phyloP scores from a whole-genome alignment of 805 yeast genomes.

The Suhomyces canberraensis region DNA sequence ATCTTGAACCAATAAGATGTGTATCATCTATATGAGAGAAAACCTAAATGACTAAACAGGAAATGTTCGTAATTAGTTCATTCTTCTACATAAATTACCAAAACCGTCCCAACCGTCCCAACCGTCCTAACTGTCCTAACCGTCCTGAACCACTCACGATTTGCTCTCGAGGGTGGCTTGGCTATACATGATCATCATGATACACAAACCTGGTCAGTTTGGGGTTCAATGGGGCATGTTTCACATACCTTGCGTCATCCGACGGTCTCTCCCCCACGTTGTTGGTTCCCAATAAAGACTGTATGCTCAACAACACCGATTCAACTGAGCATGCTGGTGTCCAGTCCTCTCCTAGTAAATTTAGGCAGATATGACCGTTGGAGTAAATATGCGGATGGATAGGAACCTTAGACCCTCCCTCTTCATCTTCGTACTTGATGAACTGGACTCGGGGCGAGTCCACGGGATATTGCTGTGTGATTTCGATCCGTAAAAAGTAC shows the following conservation, averaged over 20 bases:
- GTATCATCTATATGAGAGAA: too few relatives aligned
- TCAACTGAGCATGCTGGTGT: slow-evolving; percentile 57
- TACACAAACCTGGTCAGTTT: slow-evolving; percentile 46
- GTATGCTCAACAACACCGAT: slow-evolving; percentile 53
- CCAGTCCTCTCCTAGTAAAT: slow-evolving; percentile 65
- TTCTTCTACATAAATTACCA: too few relatives aligned
- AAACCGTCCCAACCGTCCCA: too few relatives aligned
- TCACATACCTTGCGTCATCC: slow-evolving; percentile 50
- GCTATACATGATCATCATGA: slow-evolving; percentile 61
- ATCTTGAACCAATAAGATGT: too few relatives aligned
- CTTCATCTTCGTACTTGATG: slow-evolving; percentile 20
- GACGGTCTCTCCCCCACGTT: slow-evolving; percentile 48
- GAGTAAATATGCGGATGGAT: slow-evolving; percentile 73
- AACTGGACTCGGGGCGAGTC: slow-evolving; percentile 58
- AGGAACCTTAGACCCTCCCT: slow-evolving; percentile 40
- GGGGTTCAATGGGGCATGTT: slow-evolving; percentile 58
- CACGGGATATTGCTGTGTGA: slow-evolving; percentile 52
- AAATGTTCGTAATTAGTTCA: too few relatives aligned
- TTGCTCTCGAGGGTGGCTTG: too few relatives aligned
- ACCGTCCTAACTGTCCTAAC: too few relatives aligned
- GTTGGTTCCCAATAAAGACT: slow-evolving; percentile 60
- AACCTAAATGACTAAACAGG: too few relatives aligned
- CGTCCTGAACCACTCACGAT: too few relatives aligned
- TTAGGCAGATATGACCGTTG: slow-evolving; percentile 76
- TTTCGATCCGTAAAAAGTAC: slow-evolving; percentile 43